Conservation (phyloP, 768 basidiomycete genomes). For the Tylopilus plumbeoviolaceoides region DNA sequence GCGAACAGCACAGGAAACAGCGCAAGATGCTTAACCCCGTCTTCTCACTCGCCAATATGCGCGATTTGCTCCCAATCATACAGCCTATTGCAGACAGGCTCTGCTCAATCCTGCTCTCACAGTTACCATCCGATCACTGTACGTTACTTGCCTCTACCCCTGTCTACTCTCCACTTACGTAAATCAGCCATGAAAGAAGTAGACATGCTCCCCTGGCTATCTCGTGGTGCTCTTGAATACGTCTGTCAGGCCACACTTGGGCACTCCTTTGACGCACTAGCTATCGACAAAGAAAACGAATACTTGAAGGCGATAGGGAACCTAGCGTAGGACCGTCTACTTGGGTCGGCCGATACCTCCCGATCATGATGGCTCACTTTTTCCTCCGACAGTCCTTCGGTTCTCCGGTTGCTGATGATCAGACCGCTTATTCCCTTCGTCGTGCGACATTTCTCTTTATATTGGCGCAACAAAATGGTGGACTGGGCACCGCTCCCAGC, state of each 20-base stretch:
- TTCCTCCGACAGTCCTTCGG: conserved; percentile 19
- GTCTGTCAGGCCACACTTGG: conserved; percentile 34
- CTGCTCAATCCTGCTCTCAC: conserved; percentile 14
- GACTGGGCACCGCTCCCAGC: conserved; percentile 30
- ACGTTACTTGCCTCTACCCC: neutral
- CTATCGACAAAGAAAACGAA: conserved; percentile 20
- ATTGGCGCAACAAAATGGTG: conserved; percentile 32
- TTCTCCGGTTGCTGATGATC: conserved; percentile 25
- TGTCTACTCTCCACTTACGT: neutral
- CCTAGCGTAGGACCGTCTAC: conserved; percentile 26
- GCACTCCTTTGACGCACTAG: conserved; percentile 30
- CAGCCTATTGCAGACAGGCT: conserved; percentile 32
- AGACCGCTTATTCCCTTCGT: conserved; percentile 32
- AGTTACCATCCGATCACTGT: conserved; percentile 25
- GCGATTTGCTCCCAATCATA: conserved; percentile 27
- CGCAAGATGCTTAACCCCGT: conserved; percentile 34
- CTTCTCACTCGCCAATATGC: conserved; percentile 31
- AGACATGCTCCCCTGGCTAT: conserved; percentile 32
- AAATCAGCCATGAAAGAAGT: conserved; percentile 27
- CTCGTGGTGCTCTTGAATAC: conserved; percentile 34
- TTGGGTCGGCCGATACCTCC: neutral
- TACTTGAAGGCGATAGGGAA: conserved; percentile 29
- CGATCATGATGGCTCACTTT: neutral
- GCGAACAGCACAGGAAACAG: conserved; percentile 29
- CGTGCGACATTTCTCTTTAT: conserved; percentile 25